Percentiles rank a stretch among this genome's conserved stretches.
These are phyloP conservation scores for Trichoderma polysporum DNA, from an alignment of 2,329 filamentous ascomycete genomes.

Conservation along the genomic window DNA sequence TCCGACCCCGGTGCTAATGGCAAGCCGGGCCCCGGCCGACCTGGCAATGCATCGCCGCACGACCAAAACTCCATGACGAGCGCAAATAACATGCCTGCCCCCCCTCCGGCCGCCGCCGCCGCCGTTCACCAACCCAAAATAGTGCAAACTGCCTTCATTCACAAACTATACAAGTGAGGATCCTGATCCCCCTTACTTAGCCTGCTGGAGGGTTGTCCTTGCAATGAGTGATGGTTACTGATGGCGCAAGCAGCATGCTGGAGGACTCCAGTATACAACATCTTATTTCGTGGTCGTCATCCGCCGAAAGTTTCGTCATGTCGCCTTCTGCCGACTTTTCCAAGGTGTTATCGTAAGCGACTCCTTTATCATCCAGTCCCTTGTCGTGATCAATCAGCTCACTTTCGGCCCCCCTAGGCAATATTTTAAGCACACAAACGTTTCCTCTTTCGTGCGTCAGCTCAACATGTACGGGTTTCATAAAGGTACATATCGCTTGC, in stretches of 20 bases:
- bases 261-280: slow-evolving; percentile 92
- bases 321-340: slow-evolving; percentile 96
- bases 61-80: slow-evolving; percentile 36
- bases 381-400: background rate
- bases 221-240: background rate
- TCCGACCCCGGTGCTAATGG: slow-evolving; percentile 44
- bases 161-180: slow-evolving; percentile 94
- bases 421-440: slow-evolving; percentile 99
- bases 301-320: slow-evolving; percentile 98
- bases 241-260: slow-evolving; percentile 59
- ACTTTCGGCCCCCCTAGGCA: slow-evolving; percentile 59
- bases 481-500: slow-evolving; percentile 66
- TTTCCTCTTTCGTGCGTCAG: slow-evolving; percentile 96
- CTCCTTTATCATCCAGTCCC: background rate
- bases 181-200: background rate
- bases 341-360: slow-evolving; percentile 88
- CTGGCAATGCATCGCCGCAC: slow-evolving; percentile 39
- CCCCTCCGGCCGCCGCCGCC: slow-evolving; percentile 59
- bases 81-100: slow-evolving; percentile 50
- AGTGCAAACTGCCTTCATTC: slow-evolving; percentile 97
- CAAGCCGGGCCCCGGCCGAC: slow-evolving; percentile 35
- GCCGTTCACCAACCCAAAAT: slow-evolving; percentile 93
- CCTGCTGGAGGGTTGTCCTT: background rate
- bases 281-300: slow-evolving; percentile 92
- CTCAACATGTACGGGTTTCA: slow-evolving; percentile 99